phyloP scores from a whole-genome alignment of 805 yeast species.

The Candida coquimbonensis region DNA sequence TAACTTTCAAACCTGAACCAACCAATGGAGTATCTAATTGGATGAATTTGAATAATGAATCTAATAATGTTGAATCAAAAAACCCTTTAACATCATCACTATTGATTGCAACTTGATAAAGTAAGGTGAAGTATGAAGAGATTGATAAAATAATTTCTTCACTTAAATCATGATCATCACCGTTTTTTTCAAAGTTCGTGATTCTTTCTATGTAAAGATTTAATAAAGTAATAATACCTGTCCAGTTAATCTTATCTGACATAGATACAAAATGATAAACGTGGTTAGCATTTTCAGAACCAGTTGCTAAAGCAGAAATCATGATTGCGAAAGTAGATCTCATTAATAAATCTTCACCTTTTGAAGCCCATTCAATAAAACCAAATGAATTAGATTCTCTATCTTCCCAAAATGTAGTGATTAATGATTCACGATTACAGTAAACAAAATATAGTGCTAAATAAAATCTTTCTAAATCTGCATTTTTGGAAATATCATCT shows the following conservation, averaged over 20 bases:
- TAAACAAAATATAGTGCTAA: conserved; percentile 66
- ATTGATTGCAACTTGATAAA: conserved; percentile 44
- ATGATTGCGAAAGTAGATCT: conserved; percentile 76
- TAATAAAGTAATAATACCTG: conserved; percentile 45
- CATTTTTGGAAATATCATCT: conserved; percentile 61
- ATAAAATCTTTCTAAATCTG: conserved; percentile 85
- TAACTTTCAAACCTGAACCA: conserved; percentile 50
- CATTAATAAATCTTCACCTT: conserved; percentile 72
- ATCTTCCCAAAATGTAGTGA: conserved; percentile 63
- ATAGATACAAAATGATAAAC: conserved; percentile 40
- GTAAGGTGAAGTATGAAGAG: conserved; percentile 64
- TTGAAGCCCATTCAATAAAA: conserved; percentile 83
- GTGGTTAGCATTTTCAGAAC: conserved; percentile 46
- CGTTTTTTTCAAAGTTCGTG: conserved; percentile 26
- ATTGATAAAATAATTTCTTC: conserved; percentile 76
- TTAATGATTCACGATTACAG: conserved; percentile 49
- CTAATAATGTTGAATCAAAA: conserved; percentile 25
- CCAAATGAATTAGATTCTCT: conserved; percentile 63
- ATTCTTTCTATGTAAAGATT: conserved; percentile 45
- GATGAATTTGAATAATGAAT: conserved; percentile 37
- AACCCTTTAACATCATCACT: conserved; percentile 27
- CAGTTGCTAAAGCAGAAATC: conserved; percentile 66
- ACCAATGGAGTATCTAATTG: conserved; percentile 39
- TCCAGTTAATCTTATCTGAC: conserved; percentile 45
- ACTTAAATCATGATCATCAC: conserved; percentile 51